Base-by-base conservation (phyloP, 352 stramenopile genomes). In the Globisporangium iwayamae region DNA sequence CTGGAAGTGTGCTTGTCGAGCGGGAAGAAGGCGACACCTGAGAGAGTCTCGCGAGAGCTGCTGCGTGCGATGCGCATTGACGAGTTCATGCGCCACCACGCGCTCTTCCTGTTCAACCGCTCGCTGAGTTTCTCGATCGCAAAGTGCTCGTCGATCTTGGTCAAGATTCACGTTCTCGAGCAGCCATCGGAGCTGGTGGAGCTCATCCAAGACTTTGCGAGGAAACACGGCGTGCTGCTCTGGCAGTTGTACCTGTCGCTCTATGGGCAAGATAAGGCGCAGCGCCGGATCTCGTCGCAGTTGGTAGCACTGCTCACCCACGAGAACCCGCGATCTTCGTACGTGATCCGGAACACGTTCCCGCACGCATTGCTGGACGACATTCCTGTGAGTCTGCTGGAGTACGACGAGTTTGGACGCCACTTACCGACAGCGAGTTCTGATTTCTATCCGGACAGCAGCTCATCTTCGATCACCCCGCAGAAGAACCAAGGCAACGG, bases 101-200 rank as follows among this genome's bases (percentile, higher is more conserved):
- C 85, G 36, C 63, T 96, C 18, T 96, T 96, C 65, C 61, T 93
- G 32, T 91, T 88, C 65, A 96, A 93, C 32, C 80, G 87, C n/a
- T 93, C 83, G 56, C 55, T 96, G 59, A 92, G 82, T 60, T 94
- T 96, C 64, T 90, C 83, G 34, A 85, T 93, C 16, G 79, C 87
- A 7, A 96, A 96, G 60, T 92, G 81, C 52, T 93, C 87, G 22
- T 93, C 87, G 8, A 91, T 94, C 58, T 70, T 96, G 60, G 87
- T 94, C 14, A 96, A 96, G 66, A 83, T 90, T 7, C 87, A 96
- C 57, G 86, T 96, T 38, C 63, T 96, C 7, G 87, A 96, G 56
- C 87, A 96, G 48, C 82, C 85, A 30, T 91, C 87, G 1, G 87
- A 96, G 66, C 72, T 96, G 13, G 87, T 96, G 4, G 85, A 96